Percentiles rank a stretch among this genome's conserved stretches.
phyloP scores from a whole-genome alignment of 805 yeast species.

The Lipomyces japonicus region DNA sequence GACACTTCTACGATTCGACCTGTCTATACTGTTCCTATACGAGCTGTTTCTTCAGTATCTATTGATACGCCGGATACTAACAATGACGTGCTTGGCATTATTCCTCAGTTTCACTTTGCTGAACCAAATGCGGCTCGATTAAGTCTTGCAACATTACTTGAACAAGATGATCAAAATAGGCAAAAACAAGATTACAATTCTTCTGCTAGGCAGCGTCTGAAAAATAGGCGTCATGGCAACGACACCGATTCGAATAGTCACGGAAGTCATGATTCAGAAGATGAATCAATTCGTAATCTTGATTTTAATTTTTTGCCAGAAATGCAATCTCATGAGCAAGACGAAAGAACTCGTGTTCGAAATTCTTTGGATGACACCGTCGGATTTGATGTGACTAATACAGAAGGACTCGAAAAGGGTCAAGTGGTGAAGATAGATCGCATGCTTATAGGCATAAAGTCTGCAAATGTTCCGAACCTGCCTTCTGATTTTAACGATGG shows the following conservation, averaged over 20 bases:
- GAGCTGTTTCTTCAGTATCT: slow-evolving; percentile 25
- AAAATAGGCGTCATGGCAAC: slow-evolving; percentile 1
- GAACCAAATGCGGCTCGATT: slow-evolving; percentile 14
- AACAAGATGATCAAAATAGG: slow-evolving; percentile 14
- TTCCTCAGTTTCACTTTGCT: slow-evolving; percentile 20
- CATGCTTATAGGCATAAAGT: slow-evolving; percentile 63
- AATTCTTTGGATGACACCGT: too few species aligned
- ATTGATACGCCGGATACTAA: slow-evolving; percentile 11
- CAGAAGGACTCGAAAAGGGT: slow-evolving; percentile 41
- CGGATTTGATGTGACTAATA: not conserved
- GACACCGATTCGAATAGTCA: slow-evolving; percentile 4
- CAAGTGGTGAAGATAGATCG: slow-evolving; percentile 63
- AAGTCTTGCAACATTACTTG: slow-evolving; percentile 15
- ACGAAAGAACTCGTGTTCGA: too few species aligned
- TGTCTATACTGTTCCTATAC: slow-evolving; percentile 28
- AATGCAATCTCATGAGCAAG: not conserved
- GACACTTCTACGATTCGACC: slow-evolving; percentile 19
- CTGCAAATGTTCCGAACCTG: slow-evolving; percentile 35
- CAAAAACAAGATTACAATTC: not conserved
- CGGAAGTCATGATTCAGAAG: slow-evolving; percentile 12
- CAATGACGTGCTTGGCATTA: slow-evolving; percentile 4
- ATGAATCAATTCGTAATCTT: slow-evolving; percentile 11
- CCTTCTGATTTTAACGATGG: slow-evolving; percentile 46
- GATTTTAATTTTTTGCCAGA: slow-evolving; percentile 17
- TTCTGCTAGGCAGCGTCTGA: not conserved